Conservation (phyloP, 1,284 basidiomycete genomes). For the Singerocomus inundabilis region DNA sequence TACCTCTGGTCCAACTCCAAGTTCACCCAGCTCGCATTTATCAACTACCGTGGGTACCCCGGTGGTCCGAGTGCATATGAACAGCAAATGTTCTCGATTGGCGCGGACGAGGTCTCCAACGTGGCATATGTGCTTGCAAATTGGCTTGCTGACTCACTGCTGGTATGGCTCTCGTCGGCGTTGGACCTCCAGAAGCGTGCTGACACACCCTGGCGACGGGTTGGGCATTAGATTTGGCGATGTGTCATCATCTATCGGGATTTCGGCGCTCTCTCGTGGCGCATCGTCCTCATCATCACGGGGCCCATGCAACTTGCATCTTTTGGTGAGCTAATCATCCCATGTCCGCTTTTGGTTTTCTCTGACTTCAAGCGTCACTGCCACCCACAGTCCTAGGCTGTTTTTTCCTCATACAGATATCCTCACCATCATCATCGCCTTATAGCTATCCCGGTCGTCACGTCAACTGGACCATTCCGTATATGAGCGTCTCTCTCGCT, state of each 20-base stretch:
- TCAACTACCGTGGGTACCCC: slow-evolving; percentile 34
- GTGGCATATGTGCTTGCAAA: slow-evolving; percentile 29
- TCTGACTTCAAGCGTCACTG: neutral
- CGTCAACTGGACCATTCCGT: slow-evolving; percentile 31
- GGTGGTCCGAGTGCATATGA: slow-evolving; percentile 30
- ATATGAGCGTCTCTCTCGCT: slow-evolving; percentile 25
- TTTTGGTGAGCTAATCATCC: slow-evolving; percentile 15
- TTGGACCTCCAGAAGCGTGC: neutral
- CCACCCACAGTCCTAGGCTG: slow-evolving; percentile 19
- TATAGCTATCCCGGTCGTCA: slow-evolving; percentile 10
- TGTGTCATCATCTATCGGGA: slow-evolving; percentile 30
- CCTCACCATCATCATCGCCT: slow-evolving; percentile 30
- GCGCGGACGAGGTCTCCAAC: slow-evolving; percentile 24
- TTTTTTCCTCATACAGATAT: slow-evolving; percentile 29
- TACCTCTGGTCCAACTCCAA: slow-evolving; percentile 28
- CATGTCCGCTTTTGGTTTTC: neutral
- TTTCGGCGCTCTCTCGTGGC: slow-evolving; percentile 9
- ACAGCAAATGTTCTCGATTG: slow-evolving; percentile 24
- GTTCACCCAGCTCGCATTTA: slow-evolving; percentile 34
- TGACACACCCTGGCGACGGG: neutral
- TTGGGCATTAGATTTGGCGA: slow-evolving; percentile 33
- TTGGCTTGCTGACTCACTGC: slow-evolving; percentile 32
- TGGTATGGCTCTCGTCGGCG: slow-evolving; percentile 20
- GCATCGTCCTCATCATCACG: slow-evolving; percentile 14
- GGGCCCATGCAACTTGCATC: slow-evolving; percentile 31